Conservation (phyloP, 345 rosid species). For the Populus alba region DNA sequence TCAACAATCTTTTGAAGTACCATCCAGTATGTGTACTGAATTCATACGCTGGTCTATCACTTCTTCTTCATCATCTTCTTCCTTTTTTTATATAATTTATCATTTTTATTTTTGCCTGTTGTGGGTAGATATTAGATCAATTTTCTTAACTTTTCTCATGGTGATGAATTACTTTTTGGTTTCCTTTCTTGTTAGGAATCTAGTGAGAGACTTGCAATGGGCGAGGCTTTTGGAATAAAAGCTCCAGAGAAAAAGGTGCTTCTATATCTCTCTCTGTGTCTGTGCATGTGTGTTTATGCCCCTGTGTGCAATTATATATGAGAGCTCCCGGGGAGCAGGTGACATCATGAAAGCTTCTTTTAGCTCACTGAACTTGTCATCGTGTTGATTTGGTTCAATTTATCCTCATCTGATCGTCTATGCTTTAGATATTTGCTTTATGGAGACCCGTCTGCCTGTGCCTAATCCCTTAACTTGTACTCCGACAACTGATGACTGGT, state of each 20-base stretch:
- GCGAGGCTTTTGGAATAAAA: conserved; percentile 88
- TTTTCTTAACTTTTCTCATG: not conserved
- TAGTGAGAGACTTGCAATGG: conserved; percentile 87
- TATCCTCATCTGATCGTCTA: not conserved
- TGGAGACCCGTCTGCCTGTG: not conserved
- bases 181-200: conserved; percentile 60
- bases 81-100: no score
- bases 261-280: not conserved
- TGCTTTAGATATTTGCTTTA: not conserved
- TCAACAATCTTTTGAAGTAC: conserved; percentile 88
- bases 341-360: not conserved
- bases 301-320: conserved; percentile 10
- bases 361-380: not conserved
- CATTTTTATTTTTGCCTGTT: not conserved
- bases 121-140: not conserved
- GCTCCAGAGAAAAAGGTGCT: conserved; percentile 87
- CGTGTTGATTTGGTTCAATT: conserved; percentile 4
- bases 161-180: not conserved
- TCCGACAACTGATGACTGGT: no score
- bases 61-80: no score
- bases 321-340: conserved; percentile 82
- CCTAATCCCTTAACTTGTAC: not conserved
- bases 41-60: not conserved
- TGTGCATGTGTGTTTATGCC: not conserved
- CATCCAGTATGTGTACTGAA: conserved; percentile 71